A percentile compares a stretch with the other conserved stretches of the same genome.
These are phyloP conservation scores for Fusarium temperatum DNA, from an alignment of 2,329 filamentous ascomycete species.

Conservation along the genomic window DNA sequence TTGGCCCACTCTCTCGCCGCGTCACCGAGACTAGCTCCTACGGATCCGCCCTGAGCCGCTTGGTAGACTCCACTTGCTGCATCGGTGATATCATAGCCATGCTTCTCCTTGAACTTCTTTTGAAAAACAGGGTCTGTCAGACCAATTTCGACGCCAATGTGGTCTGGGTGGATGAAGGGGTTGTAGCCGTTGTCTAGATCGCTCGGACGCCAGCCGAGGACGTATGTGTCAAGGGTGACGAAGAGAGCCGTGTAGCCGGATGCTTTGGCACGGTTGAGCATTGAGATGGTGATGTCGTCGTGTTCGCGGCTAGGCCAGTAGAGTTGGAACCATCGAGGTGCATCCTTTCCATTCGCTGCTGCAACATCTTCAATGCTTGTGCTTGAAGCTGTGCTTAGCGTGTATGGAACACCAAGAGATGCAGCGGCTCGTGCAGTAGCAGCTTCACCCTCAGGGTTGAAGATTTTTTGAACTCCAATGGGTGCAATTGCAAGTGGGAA, in stretches of 20 bases:
- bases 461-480: conserved; percentile 19
- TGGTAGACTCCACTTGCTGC: conserved; percentile 19
- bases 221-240: conserved; percentile 10
- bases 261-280: conserved; percentile 5
- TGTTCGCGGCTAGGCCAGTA: conserved; percentile 27
- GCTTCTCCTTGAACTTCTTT: conserved; percentile 14
- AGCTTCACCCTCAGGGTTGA: conserved; percentile 13
- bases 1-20: conserved; percentile 31
- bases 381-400: conserved; percentile 21
- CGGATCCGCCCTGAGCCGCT: conserved; percentile 15
- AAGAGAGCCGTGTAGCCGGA: conserved; percentile 7
- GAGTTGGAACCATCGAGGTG: conserved; percentile 20
- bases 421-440: conserved; percentile 8
- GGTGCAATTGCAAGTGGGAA: conserved; percentile 23
- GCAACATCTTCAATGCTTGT: conserved; percentile 27
- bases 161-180: conserved; percentile 26
- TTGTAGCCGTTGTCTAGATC: conserved; percentile 28
- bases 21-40: conserved; percentile 6
- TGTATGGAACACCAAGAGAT: not conserved
- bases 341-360: not conserved
- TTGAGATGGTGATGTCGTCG: conserved; percentile 21
- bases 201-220: conserved; percentile 12
- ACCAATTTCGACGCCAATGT: conserved; percentile 27
- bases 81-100: conserved; percentile 16
- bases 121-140: conserved; percentile 27